Percentiles rank a stretch among this genome's conserved stretches.
Evolutionary conservation across 1,139 yeast genomes (phyloP).

Genomic region (Torulaspora pretoriensis): DNA sequence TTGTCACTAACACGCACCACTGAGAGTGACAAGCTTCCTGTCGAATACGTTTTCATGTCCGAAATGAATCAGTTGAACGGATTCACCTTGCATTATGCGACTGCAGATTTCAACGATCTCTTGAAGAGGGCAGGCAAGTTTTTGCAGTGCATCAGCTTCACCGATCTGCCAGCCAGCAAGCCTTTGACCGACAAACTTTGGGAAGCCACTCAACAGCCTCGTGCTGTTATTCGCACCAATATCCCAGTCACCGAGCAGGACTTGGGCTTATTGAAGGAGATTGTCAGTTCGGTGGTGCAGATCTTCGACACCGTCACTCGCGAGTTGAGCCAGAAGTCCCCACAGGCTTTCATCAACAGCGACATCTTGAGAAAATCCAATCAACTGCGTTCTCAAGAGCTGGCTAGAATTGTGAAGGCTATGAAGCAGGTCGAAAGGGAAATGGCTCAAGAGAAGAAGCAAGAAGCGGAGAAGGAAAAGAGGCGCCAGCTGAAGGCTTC

Average conservation of each 20-base stretch:
- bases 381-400: constrained; percentile 44
- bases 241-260: constrained; percentile 27
- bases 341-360: constrained; percentile 34
- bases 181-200: constrained; percentile 47
- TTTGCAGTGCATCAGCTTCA: constrained; percentile 66
- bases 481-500: constrained; percentile 44
- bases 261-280: constrained; percentile 30
- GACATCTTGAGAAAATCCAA: constrained; percentile 74
- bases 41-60: constrained; percentile 79
- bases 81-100: constrained; percentile 49
- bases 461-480: constrained; percentile 53
- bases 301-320: constrained; percentile 43
- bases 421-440: constrained; percentile 51
- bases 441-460: constrained; percentile 70
- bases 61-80: constrained; percentile 82
- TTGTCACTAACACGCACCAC: constrained; percentile 80
- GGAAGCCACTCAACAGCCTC: constrained; percentile 53
- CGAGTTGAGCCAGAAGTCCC: constrained; percentile 34
- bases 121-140: constrained; percentile 49
- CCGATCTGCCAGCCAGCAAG: constrained; percentile 72
- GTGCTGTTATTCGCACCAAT: constrained; percentile 34
- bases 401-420: constrained; percentile 54
- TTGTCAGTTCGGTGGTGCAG: constrained; percentile 36
- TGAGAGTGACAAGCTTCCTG: constrained; percentile 63
- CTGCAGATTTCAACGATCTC: constrained; percentile 42